These are phyloP conservation scores for Nitzschia palea DNA, from an alignment of 108 stramenopile genomes.

Conservation along the genomic window DNA sequence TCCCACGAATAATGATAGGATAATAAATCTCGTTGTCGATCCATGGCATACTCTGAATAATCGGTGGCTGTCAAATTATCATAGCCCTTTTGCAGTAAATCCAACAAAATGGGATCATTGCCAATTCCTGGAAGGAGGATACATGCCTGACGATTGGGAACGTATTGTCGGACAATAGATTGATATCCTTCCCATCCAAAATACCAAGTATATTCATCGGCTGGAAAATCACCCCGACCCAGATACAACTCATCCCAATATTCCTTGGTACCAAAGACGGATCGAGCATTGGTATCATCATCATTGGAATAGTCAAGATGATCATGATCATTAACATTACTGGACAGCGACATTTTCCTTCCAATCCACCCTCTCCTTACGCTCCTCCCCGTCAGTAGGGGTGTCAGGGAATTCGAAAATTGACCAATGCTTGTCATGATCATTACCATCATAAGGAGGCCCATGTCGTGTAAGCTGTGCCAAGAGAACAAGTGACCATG, in stretches of 20 bases:
- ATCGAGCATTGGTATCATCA: slow-evolving; percentile 58
- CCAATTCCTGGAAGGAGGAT: slow-evolving; percentile 78
- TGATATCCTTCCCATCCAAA: slow-evolving; percentile 65
- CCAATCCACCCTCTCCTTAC: no score
- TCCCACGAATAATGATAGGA: slow-evolving; percentile 29
- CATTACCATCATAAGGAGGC: no score
- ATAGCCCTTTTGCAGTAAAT: slow-evolving; percentile 65
- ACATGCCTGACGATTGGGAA: slow-evolving; percentile 8
- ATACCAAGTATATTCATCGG: slow-evolving; percentile 81
- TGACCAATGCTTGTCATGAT: no score
- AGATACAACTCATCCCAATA: slow-evolving; percentile 83
- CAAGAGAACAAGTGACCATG: no score
- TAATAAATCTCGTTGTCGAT: slow-evolving; percentile 65
- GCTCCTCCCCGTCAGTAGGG: no score
- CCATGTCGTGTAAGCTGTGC: no score
- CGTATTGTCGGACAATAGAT: slow-evolving; percentile 17
- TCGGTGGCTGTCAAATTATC: slow-evolving; percentile 62
- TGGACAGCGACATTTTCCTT: no score
- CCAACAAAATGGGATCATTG: slow-evolving; percentile 72
- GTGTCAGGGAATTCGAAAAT: no score
- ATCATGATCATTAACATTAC: no score
- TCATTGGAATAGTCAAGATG: no score
- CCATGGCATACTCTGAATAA: slow-evolving; percentile 71
- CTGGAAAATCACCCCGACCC: slow-evolving; percentile 77
- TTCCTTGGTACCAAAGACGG: slow-evolving; percentile 67